Percentiles rank a stretch among this genome's conserved stretches.
These are phyloP conservation scores for Gaertneriomyces semiglobifer DNA, from an alignment of 192 early-diverging fungal genomes.

Conservation along the genomic window DNA sequence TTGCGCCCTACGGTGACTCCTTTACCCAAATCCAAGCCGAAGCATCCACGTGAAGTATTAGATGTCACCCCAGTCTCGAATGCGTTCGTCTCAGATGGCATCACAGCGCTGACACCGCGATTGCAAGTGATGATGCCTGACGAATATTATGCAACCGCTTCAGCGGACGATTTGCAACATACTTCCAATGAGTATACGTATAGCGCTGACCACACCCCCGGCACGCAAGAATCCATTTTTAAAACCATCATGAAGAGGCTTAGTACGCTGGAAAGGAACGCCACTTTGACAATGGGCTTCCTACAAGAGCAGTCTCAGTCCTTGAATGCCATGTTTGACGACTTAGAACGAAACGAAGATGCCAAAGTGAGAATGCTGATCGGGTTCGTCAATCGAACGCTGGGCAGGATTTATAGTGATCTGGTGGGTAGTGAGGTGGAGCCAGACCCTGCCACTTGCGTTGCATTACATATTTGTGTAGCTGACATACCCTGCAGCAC, in stretches of 20 bases:
- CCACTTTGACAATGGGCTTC: slow-evolving; percentile 51
- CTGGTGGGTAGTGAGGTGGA: slow-evolving; percentile 34
- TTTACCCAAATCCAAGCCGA: neutral
- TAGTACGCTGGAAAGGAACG: slow-evolving; percentile 71
- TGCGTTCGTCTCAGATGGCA: slow-evolving; percentile 8
- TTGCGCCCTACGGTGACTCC: neutral
- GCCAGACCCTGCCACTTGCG: neutral
- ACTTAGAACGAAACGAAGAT: slow-evolving; percentile 21
- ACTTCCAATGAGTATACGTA: slow-evolving; percentile 6
- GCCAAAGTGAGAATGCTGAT: slow-evolving; percentile 32
- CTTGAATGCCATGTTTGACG: slow-evolving; percentile 37
- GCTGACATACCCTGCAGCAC: slow-evolving; percentile 7
- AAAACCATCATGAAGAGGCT: slow-evolving; percentile 89
- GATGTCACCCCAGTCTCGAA: neutral
- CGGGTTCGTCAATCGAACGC: slow-evolving; percentile 32
- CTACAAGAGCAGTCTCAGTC: slow-evolving; percentile 44
- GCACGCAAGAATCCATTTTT: slow-evolving; percentile 79
- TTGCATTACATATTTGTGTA: neutral
- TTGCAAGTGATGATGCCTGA: neutral
- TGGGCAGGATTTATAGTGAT: slow-evolving; percentile 35
- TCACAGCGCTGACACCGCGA: neutral
- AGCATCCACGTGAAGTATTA: neutral
- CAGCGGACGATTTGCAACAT: slow-evolving; percentile 18
- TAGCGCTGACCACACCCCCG: slow-evolving; percentile 20
- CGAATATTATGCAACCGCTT: slow-evolving; percentile 18